Evolutionary conservation across 441 rosid genomes (phyloP).

Genomic region (Arabidopsis hybrid): DNA sequence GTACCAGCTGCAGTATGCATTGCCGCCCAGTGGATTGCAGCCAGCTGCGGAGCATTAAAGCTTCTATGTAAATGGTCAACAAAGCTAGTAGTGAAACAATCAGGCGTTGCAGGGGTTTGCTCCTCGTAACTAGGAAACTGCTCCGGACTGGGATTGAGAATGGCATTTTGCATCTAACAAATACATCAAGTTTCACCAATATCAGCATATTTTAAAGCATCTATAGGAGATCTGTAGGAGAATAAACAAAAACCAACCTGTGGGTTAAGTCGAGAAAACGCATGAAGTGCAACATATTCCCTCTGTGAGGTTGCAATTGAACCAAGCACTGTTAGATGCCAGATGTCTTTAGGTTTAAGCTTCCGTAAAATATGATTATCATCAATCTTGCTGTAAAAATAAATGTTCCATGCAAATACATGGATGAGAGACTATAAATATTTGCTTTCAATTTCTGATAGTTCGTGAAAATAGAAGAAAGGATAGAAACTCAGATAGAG

Average conservation of each 20-base stretch:
- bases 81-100: slow-evolving; percentile 89
- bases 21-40: slow-evolving; percentile 98
- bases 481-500: slow-evolving; percentile 12
- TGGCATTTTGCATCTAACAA: slow-evolving; percentile 90
- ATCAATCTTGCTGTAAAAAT: slow-evolving; percentile 60
- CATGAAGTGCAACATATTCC: slow-evolving; percentile 96
- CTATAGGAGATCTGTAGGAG: not conserved
- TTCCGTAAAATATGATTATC: slow-evolving; percentile 88
- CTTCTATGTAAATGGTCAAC: slow-evolving; percentile 76
- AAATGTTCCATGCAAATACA: not conserved
- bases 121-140: slow-evolving; percentile 93
- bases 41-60: slow-evolving; percentile 91
- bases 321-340: slow-evolving; percentile 95
- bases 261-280: slow-evolving; percentile 88
- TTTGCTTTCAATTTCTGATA: slow-evolving; percentile 8
- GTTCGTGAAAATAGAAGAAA: not conserved
- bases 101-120: slow-evolving; percentile 90
- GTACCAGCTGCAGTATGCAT: slow-evolving; percentile 99
- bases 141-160: slow-evolving; percentile 89
- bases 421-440: not conserved
- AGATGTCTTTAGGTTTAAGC: slow-evolving; percentile 73
- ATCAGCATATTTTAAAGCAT: slow-evolving; percentile 23
- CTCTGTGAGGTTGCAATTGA: slow-evolving; percentile 99
- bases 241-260: slow-evolving; percentile 64
- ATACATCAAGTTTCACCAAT: slow-evolving; percentile 30